Percentiles rank a stretch among this genome's conserved stretches.
Conservation (phyloP, 1,284 basidiomycete genomes). For the Rhizoctonia solani region DNA sequence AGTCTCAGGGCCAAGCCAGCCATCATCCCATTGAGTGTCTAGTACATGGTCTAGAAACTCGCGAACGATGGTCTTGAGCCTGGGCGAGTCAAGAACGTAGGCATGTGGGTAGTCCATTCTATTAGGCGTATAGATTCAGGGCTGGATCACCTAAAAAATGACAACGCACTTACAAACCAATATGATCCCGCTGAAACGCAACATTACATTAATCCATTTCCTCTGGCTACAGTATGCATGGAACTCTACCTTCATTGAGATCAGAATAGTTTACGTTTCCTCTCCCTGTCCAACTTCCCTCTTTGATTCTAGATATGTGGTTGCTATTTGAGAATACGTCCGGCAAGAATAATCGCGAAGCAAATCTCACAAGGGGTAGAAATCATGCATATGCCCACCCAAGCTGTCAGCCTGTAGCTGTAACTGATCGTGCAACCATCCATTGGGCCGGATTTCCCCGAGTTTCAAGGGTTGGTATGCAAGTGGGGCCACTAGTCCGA, state of each 20-base stretch:
- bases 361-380: constrained; percentile 2
- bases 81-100: constrained; percentile 52
- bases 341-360: background rate
- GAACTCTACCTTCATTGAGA: constrained; percentile 56
- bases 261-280: constrained; percentile 50
- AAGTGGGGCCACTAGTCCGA: constrained; percentile 6
- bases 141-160: background rate
- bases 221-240: background rate
- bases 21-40: constrained; percentile 57
- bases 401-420: constrained; percentile 13
- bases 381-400: constrained; percentile 28
- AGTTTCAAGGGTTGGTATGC: constrained; percentile 13
- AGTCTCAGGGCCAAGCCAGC: constrained; percentile 60
- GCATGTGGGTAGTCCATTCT: constrained; percentile 59
- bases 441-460: constrained; percentile 7
- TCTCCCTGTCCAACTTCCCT: constrained; percentile 21
- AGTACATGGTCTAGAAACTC: constrained; percentile 60
- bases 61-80: constrained; percentile 54
- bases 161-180: constrained; percentile 56
- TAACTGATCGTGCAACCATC: constrained; percentile 19
- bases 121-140: too few relatives aligned
- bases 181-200: constrained; percentile 56
- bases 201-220: constrained; percentile 1
- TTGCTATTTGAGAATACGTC: background rate
- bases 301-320: background rate